Evolutionary conservation across 1,284 basidiomycete genomes (phyloP).

Genomic region (Ganoderma lucidum): DNA sequence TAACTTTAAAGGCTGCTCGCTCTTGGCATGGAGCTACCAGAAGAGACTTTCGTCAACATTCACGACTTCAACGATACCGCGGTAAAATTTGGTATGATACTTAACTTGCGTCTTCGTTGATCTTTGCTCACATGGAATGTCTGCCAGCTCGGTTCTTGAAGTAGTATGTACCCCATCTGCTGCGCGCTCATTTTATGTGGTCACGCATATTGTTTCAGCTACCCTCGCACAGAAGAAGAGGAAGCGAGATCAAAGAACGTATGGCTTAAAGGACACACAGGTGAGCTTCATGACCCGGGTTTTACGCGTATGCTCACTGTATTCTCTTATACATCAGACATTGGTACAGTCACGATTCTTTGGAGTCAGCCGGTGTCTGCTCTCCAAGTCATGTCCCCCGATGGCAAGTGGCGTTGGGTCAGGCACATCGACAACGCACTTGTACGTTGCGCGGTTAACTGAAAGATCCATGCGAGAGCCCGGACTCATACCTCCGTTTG

Average conservation of each 20-base stretch:
- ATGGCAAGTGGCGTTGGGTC: slow-evolving; percentile 66
- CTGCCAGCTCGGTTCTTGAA: slow-evolving; percentile 44
- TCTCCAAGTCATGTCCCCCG: slow-evolving; percentile 61
- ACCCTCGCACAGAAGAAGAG: slow-evolving; percentile 52
- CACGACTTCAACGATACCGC: slow-evolving; percentile 39
- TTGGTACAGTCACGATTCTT: slow-evolving; percentile 60
- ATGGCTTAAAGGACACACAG: slow-evolving; percentile 58
- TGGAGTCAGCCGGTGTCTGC: slow-evolving; percentile 67
- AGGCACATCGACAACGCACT: slow-evolving; percentile 65
- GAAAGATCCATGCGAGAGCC: background rate
- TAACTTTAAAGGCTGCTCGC: slow-evolving; percentile 52
- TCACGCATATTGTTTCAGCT: slow-evolving; percentile 28
- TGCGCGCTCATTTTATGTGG: background rate
- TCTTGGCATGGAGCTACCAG: slow-evolving; percentile 43
- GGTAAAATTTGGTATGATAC: slow-evolving; percentile 41
- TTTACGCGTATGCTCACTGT: background rate
- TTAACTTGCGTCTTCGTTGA: no score
- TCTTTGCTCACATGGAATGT: background rate
- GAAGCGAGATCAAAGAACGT: slow-evolving; percentile 59
- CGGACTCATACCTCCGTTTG: slow-evolving; percentile 42
- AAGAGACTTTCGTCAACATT: slow-evolving; percentile 43
- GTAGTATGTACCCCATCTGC: slow-evolving; percentile 38
- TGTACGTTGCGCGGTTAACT: slow-evolving; percentile 40
- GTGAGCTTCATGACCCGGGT: background rate
- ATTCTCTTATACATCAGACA: slow-evolving; percentile 46